Conservation (phyloP, 1,139 yeast species). For the Kluyveromyces sp. region DNA sequence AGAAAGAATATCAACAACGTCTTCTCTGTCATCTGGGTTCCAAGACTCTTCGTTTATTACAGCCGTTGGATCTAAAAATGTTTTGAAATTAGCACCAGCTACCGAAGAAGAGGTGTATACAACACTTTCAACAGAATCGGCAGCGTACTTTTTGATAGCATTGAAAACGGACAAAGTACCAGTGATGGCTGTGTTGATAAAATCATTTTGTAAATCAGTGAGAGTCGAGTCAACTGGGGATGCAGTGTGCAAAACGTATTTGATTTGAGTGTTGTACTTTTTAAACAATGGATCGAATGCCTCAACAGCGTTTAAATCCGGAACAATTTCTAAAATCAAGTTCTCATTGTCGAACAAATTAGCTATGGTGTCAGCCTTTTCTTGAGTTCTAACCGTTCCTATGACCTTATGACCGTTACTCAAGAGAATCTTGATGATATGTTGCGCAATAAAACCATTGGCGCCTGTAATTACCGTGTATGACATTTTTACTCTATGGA, state of each 20-base stretch:
- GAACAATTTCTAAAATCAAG: constrained; percentile 41
- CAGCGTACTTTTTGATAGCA: constrained; percentile 38
- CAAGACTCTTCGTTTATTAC: constrained; percentile 32
- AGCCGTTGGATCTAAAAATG: constrained; percentile 6
- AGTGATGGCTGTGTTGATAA: constrained; percentile 42
- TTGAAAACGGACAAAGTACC: constrained; percentile 42
- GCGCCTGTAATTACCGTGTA: constrained; percentile 43
- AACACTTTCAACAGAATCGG: constrained; percentile 33
- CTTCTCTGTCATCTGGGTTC: constrained; percentile 35
- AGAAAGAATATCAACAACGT: constrained; percentile 26
- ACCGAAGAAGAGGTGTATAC: constrained; percentile 49
- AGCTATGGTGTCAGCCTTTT: constrained; percentile 23
- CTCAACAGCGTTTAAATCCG: constrained; percentile 38
- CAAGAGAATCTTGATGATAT: constrained; percentile 30
- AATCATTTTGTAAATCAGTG: constrained; percentile 33
- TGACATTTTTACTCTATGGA: constrained; percentile 7
- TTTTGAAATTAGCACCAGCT: constrained; percentile 32
- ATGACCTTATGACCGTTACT: constrained; percentile 26
- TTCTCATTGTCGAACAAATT: constrained; percentile 20
- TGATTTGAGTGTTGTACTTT: constrained; percentile 38
- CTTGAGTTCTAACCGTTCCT: constrained; percentile 33
- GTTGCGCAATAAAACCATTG: constrained; percentile 43
- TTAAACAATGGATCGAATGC: constrained; percentile 48
- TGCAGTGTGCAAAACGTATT: constrained; percentile 52
- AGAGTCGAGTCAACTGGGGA: constrained; percentile 32